Percentiles rank a stretch among this genome's conserved stretches.
Conservation (phyloP, 768 basidiomycete genomes). For the Podaxis sp. region DNA sequence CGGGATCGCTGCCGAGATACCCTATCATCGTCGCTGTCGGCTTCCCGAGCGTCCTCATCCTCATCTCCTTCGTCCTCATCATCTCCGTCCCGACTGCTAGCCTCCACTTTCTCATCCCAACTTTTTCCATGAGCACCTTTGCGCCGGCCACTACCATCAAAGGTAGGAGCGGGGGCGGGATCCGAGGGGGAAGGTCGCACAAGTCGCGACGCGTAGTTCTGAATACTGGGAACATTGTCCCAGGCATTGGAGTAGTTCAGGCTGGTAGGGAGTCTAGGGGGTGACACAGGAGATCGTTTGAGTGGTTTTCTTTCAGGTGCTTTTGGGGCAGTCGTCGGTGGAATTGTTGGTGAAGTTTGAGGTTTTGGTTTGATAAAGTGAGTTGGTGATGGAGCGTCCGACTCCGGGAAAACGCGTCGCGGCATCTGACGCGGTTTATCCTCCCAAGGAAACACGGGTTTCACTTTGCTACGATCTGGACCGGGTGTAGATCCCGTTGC, state of each 20-base stretch:
- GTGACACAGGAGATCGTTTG: constrained; percentile 34
- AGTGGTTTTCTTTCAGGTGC: constrained; percentile 34
- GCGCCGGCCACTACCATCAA: constrained; percentile 44
- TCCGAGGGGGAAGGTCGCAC: constrained; percentile 49
- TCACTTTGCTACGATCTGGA: constrained; percentile 74
- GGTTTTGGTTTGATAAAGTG: constrained; percentile 37
- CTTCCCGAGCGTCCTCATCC: constrained; percentile 36
- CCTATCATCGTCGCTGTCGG: constrained; percentile 24
- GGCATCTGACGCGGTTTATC: constrained; percentile 66
- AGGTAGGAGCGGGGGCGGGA: constrained; percentile 44
- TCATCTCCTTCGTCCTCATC: constrained; percentile 74
- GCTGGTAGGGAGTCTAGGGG: constrained; percentile 53
- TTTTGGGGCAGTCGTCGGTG: constrained; percentile 18
- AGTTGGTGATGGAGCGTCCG: constrained; percentile 55
- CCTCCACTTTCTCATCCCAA: constrained; percentile 61
- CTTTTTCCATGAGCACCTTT: constrained; percentile 32
- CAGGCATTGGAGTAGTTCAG: constrained; percentile 79
- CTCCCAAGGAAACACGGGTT: constrained; percentile 95
- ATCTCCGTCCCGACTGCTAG: constrained; percentile 79
- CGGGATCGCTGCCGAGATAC: constrained; percentile 34
- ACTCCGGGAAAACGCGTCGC: constrained; percentile 70
- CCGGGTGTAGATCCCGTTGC: constrained; percentile 41
- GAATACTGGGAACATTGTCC: constrained; percentile 81
- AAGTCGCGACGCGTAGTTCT: constrained; percentile 66
- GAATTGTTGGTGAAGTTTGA: constrained; percentile 35